Conservation (phyloP, 495 filamentous ascomycete species). For the Lasiosphaeria miniovina region DNA sequence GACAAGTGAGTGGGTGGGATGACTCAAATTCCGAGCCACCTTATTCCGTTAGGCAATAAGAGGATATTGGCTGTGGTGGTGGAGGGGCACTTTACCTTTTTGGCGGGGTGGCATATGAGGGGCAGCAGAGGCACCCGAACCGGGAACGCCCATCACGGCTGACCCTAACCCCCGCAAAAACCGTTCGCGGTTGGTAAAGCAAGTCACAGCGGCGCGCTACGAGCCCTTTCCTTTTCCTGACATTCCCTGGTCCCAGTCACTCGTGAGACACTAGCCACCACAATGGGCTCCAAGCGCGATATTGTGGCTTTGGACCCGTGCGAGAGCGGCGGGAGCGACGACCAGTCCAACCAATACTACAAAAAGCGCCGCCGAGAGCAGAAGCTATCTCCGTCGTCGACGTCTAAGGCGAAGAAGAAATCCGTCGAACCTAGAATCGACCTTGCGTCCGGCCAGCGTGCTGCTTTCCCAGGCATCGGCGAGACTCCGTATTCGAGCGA, state of each 20-base stretch:
- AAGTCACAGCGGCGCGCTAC: too few species aligned
- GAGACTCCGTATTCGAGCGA: slow-evolving; percentile 37
- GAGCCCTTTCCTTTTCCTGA: too few species aligned
- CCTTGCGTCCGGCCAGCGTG: slow-evolving; percentile 69
- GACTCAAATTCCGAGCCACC: neutral
- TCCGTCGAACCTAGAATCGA: slow-evolving; percentile 44
- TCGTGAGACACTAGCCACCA: too few species aligned
- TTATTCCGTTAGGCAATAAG: too few species aligned
- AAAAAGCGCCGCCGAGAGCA: slow-evolving; percentile 30
- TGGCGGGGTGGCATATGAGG: neutral
- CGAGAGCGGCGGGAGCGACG: too few species aligned
- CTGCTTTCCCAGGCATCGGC: slow-evolving; percentile 75
- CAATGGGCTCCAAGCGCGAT: too few species aligned
- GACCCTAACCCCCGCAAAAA: too few species aligned
- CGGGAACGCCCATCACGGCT: too few species aligned
- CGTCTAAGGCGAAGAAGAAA: slow-evolving; percentile 15
- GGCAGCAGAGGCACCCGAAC: neutral
- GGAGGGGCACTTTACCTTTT: slow-evolving; percentile 15
- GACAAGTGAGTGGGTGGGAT: neutral
- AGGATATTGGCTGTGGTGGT: neutral
- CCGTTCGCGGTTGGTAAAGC: too few species aligned
- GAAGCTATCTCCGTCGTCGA: slow-evolving; percentile 3
- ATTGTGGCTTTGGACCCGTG: too few species aligned
- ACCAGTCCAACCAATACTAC: slow-evolving; percentile 10
- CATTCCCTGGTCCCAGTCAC: too few species aligned